Percentiles rank a stretch among this genome's conserved stretches.
These are phyloP conservation scores for Umbilicus rupestris DNA, from an alignment of 164 flowering plant species.

Conservation along the genomic window DNA sequence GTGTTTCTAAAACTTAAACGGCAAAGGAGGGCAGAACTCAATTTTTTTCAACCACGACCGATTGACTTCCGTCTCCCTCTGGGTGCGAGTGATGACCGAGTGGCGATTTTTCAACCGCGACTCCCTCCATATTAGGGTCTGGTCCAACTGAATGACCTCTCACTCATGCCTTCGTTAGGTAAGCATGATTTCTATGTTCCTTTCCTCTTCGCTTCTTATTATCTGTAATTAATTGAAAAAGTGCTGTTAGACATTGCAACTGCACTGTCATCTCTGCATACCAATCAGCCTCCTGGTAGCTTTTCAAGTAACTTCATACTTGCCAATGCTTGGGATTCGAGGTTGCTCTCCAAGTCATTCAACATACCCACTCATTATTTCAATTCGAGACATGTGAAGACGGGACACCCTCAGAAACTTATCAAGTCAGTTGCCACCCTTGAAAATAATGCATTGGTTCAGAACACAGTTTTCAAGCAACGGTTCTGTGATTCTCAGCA, in stretches of 20 bases:
- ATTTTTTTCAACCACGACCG: too few species aligned
- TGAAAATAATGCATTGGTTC: conserved; percentile 29
- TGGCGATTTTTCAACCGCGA: too few species aligned
- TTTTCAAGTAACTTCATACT: conserved; percentile 15
- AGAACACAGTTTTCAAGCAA: conserved; percentile 17
- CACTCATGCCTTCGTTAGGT: too few species aligned
- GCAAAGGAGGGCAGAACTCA: too few species aligned
- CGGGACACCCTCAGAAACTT: conserved; percentile 13
- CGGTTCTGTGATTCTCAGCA: conserved; percentile 11
- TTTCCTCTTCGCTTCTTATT: too few species aligned
- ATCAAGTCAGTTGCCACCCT: conserved; percentile 60
- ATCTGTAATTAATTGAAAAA: too few species aligned
- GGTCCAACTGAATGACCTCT: too few species aligned
- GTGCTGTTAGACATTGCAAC: conserved; percentile 47
- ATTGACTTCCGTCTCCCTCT: too few species aligned
- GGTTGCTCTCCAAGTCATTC: conserved; percentile 24
- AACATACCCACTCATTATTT: conserved; percentile 12
- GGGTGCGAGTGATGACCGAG: too few species aligned
- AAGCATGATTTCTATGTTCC: too few species aligned
- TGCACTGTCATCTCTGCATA: conserved; percentile 40
- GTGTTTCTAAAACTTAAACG: too few species aligned
- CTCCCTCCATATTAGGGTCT: too few species aligned
- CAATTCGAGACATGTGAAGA: conserved; percentile 14
- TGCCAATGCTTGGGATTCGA: conserved; percentile 25
- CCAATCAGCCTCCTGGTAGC: conserved; percentile 18